Base-by-base conservation (phyloP, 129 eudicot species). In the Mikania micrantha region DNA sequence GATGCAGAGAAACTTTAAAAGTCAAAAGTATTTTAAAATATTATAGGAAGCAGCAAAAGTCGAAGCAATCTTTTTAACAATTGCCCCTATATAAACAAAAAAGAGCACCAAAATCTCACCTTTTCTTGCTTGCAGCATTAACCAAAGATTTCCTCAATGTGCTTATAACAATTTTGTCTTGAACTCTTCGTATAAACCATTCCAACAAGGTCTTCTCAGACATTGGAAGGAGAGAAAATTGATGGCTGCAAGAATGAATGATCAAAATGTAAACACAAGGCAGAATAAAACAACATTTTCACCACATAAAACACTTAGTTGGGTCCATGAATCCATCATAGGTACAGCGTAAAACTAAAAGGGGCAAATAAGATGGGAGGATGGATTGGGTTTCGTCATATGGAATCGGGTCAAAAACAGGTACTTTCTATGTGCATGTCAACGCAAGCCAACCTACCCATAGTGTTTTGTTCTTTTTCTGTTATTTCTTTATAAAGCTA, bases 181-280 rank as follows among this genome's bases (percentile, higher is more conserved):
- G 92, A 73, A 93, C 91, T 78, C 74, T 80, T 79, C 86, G 75
- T 64, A 88, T 79, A 54, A 93, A 77, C 95, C 87, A 86, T 75
- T 87, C 90, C 82, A 93, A 77, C 0, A 85, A 68, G 38, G 81
- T 80, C 67, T 67, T 74, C 66, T 85, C 81, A 35, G 69, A 72
- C 54, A 73, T 53, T 74, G 79, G 70, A 64, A 69, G 58, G 25
- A 68, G 63, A 27, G 85, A 69, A 76, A n/a, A 77, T 9, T 69
- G 77, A 75, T 82, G 82, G 74, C 97, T 91, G 90, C 72, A 52
- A 73, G 53, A 60, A 79, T 28, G 72, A 50, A 4, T 4, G 39
- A 65, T 52, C 7, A 20, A 19, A 9, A 76, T 29, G 50, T 47
- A 29, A 56, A 21, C 35, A 68, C 27, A 60, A 41, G 24, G 19